Percentiles rank a stretch among this genome's conserved stretches.
Evolutionary conservation across 2,329 filamentous ascomycete genomes (phyloP).

Genomic region (Aspergillus sp.): DNA sequence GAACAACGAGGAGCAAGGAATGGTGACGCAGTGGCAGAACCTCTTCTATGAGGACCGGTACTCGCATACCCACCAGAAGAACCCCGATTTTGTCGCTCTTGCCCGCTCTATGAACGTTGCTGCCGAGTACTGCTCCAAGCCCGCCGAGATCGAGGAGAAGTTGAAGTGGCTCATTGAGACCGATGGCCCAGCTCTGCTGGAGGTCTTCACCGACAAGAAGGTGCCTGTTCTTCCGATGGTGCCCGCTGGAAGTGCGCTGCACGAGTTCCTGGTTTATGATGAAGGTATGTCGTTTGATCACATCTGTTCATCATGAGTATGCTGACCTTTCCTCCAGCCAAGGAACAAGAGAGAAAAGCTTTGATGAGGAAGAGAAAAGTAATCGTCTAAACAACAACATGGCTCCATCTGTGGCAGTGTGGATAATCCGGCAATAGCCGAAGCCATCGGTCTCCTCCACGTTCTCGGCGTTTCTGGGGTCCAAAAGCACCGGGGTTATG

Average conservation of each 20-base stretch:
- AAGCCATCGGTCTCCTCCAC: constrained; percentile 14
- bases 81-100: constrained; percentile 93
- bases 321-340: constrained; percentile 41
- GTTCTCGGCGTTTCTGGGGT: constrained; percentile 33
- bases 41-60: constrained; percentile 94
- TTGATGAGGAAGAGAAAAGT: constrained; percentile 54
- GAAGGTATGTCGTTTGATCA: constrained; percentile 48
- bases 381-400: constrained; percentile 14
- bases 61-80: constrained; percentile 83
- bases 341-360: constrained; percentile 58
- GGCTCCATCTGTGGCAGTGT: constrained; percentile 13
- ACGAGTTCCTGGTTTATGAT: constrained; percentile 90
- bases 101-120: constrained; percentile 85
- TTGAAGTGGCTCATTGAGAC: constrained; percentile 82
- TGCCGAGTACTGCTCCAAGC: constrained; percentile 60
- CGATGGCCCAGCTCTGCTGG: constrained; percentile 85
- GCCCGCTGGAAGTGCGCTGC: constrained; percentile 71
- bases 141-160: constrained; percentile 65
- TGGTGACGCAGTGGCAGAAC: constrained; percentile 98
- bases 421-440: constrained; percentile 11
- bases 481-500: constrained; percentile 16
- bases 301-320: constrained; percentile 2
- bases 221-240: constrained; percentile 94
- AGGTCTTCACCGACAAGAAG: constrained; percentile 77
- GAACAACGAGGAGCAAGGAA: constrained; percentile 97